phyloP scores from a whole-genome alignment of 2,329 filamentous ascomycete species.

The Colletotrichum salicis region DNA sequence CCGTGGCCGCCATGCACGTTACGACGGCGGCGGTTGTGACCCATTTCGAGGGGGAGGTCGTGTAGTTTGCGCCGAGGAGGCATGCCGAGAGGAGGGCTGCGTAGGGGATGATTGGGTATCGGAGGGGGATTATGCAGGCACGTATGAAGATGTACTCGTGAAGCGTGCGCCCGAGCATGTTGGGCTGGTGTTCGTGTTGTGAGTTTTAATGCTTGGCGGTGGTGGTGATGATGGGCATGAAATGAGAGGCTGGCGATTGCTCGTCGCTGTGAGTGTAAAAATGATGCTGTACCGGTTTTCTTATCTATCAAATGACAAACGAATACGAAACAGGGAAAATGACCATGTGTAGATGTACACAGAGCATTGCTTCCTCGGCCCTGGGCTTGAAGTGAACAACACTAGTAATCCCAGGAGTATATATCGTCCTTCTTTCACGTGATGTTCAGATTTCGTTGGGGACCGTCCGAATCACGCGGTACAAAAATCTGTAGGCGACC shows the following conservation, averaged over 20 bases:
- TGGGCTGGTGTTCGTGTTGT: background rate
- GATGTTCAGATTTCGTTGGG: slow-evolving; percentile 7
- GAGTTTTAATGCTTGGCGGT: background rate
- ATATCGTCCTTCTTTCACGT: background rate
- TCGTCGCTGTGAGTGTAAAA: background rate
- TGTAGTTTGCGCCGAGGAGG: slow-evolving; percentile 36
- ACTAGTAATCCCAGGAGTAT: background rate
- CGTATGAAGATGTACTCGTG: slow-evolving; percentile 52
- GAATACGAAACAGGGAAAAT: too few relatives aligned
- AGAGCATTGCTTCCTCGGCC: background rate
- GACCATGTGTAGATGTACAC: background rate
- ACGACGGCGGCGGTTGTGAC: slow-evolving; percentile 37
- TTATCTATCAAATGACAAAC: too few relatives aligned
- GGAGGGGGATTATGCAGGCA: slow-evolving; percentile 57
- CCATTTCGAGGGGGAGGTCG: slow-evolving; percentile 39
- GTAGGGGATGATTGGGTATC: slow-evolving; percentile 61
- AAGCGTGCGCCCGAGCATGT: slow-evolving; percentile 23
- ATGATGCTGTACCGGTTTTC: background rate
- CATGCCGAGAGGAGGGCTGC: slow-evolving; percentile 40
- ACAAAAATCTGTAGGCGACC: background rate
- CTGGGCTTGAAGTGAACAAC: background rate
- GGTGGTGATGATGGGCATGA: background rate
- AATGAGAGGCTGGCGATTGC: background rate
- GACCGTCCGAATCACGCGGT: background rate
- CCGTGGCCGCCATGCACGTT: slow-evolving; percentile 44